A percentile compares a stretch with the other conserved stretches of the same genome.
phyloP scores from a whole-genome alignment of 2,329 filamentous ascomycete genomes.

The Cadophora sp. region DNA sequence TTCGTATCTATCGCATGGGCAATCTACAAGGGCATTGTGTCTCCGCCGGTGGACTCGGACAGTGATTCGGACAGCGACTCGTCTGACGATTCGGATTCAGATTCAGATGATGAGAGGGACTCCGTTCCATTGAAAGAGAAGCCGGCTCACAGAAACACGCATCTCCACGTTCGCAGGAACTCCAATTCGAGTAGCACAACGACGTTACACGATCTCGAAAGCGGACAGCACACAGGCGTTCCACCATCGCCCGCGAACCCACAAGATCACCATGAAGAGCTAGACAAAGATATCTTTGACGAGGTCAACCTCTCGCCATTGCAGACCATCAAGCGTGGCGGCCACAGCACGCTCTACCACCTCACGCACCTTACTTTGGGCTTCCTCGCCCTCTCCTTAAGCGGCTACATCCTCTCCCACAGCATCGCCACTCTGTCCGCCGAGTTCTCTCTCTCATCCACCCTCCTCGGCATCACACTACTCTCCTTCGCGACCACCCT shows the following conservation, averaged over 20 bases:
- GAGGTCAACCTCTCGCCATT: slow-evolving; percentile 18
- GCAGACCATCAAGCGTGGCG: slow-evolving; percentile 3
- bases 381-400: slow-evolving; percentile 51
- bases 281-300: slow-evolving; percentile 27
- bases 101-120: slow-evolving; percentile 20
- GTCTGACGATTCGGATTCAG: slow-evolving; percentile 38
- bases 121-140: slow-evolving; percentile 22
- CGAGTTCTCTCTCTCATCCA: slow-evolving; percentile 51
- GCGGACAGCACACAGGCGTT: slow-evolving; percentile 13
- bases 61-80: slow-evolving; percentile 49
- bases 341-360: slow-evolving; percentile 47
- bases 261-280: slow-evolving; percentile 4
- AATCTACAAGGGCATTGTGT: slow-evolving; percentile 52
- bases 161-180: slow-evolving; percentile 10
- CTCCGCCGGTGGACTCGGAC: slow-evolving; percentile 51
- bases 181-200: slow-evolving; percentile 26
- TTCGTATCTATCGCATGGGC: slow-evolving; percentile 51
- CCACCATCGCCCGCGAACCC: slow-evolving; percentile 6
- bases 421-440: slow-evolving; percentile 50
- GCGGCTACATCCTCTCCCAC: slow-evolving; percentile 56
- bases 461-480: slow-evolving; percentile 54
- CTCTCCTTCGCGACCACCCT: slow-evolving; percentile 59
- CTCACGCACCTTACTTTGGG: slow-evolving; percentile 51
- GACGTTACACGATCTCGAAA: slow-evolving; percentile 25
- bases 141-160: background rate